Percentiles rank a stretch among this genome's conserved stretches.
Evolutionary conservation across 345 rosid species (phyloP).

Genomic region (Lepidium aucheri): DNA sequence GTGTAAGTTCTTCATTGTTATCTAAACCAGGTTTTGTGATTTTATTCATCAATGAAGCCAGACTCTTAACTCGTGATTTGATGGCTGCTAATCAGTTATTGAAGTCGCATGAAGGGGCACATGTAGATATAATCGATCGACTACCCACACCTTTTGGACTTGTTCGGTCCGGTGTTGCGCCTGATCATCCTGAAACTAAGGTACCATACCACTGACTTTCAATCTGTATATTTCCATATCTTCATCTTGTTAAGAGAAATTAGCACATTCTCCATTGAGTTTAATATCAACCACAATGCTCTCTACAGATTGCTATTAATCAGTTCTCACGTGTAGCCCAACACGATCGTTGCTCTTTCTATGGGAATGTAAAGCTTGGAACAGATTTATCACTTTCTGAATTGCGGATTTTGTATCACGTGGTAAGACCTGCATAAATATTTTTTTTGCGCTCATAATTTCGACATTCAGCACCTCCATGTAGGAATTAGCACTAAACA

Average conservation of each 20-base stretch:
- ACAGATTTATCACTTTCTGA: constrained; percentile 63
- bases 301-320: constrained; percentile 72
- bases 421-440: constrained; percentile 30
- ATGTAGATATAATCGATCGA: constrained; percentile 74
- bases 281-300: constrained; percentile 37
- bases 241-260: not conserved
- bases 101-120: constrained; percentile 57
- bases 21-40: not conserved
- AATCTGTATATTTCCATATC: not conserved
- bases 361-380: constrained; percentile 71
- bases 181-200: constrained; percentile 97
- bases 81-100: constrained; percentile 37
- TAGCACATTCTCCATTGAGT: constrained; percentile 34
- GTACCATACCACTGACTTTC: constrained; percentile 29
- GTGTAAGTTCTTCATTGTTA: not conserved
- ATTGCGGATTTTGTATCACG: constrained; percentile 72
- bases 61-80: not conserved
- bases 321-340: constrained; percentile 81
- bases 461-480: not conserved
- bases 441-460: not conserved
- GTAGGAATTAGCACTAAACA: not conserved
- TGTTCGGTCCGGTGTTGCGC: constrained; percentile 95
- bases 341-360: constrained; percentile 57
- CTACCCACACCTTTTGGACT: constrained; percentile 89
- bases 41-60: not conserved